Conservation (phyloP, 1,139 yeast species). For the Blastobotrys indianensis region DNA sequence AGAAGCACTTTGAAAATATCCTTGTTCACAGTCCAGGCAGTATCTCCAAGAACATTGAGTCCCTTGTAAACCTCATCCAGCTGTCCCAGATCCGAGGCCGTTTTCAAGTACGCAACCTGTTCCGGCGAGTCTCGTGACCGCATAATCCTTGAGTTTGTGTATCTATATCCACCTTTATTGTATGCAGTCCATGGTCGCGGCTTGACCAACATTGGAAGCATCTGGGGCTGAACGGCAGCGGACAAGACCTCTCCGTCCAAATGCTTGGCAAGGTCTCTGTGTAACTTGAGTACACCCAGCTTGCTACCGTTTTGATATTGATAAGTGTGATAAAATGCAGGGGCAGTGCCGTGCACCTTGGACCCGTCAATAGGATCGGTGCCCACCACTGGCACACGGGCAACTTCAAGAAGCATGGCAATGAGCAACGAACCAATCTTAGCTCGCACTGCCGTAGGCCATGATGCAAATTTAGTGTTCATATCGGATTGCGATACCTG, state of each 20-base stretch:
- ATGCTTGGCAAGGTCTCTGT: slow-evolving; percentile 58
- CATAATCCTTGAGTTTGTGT: slow-evolving; percentile 56
- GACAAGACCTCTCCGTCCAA: slow-evolving; percentile 62
- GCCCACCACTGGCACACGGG: slow-evolving; percentile 72
- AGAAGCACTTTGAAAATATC: slow-evolving; percentile 63
- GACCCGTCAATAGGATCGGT: slow-evolving; percentile 72
- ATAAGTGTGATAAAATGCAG: slow-evolving; percentile 87
- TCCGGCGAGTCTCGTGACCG: slow-evolving; percentile 85
- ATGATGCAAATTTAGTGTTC: slow-evolving; percentile 38
- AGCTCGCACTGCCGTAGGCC: slow-evolving; percentile 68
- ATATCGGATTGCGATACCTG: slow-evolving; percentile 24
- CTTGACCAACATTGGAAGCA: slow-evolving; percentile 84
- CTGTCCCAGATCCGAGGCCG: slow-evolving; percentile 68
- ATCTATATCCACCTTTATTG: slow-evolving; percentile 79
- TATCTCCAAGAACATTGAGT: slow-evolving; percentile 76
- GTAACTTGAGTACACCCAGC: slow-evolving; percentile 76
- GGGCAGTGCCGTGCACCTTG: slow-evolving; percentile 62
- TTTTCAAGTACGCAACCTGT: slow-evolving; percentile 78
- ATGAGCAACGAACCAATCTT: slow-evolving; percentile 78
- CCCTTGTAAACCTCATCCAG: slow-evolving; percentile 70
- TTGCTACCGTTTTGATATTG: slow-evolving; percentile 75
- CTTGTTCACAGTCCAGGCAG: slow-evolving; percentile 90
- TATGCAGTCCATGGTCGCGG: slow-evolving; percentile 84
- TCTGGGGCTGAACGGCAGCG: slow-evolving; percentile 77
- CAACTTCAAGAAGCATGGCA: slow-evolving; percentile 71